These are phyloP conservation scores for Trametes coccinea DNA, from an alignment of 768 basidiomycete genomes.

Conservation along the genomic window DNA sequence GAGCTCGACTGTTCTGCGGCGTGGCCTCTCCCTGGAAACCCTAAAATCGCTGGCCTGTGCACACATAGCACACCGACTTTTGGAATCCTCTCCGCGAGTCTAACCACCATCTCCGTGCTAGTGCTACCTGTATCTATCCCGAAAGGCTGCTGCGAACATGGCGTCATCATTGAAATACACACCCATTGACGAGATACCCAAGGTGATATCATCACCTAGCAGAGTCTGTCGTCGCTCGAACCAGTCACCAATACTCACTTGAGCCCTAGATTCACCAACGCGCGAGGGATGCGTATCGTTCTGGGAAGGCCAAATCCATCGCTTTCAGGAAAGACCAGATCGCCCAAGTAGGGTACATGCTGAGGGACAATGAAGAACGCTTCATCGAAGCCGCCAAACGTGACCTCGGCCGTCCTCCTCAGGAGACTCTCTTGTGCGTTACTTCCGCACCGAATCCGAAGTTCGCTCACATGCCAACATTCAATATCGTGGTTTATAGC, in stretches of 20 bases:
- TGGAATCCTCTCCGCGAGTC: no score
- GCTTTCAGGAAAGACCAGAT: conserved; percentile 75
- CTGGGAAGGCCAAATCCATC: conserved; percentile 67
- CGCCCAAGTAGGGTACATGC: conserved; percentile 67
- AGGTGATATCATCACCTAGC: neutral
- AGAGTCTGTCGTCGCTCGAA: no score
- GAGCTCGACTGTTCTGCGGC: no score
- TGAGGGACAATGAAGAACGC: conserved; percentile 68
- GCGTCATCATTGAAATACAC: neutral
- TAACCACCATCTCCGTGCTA: no score
- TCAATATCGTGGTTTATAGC: conserved; percentile 35
- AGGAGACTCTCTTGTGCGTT: conserved; percentile 58
- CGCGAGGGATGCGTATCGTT: conserved; percentile 57
- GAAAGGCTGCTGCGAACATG: neutral
- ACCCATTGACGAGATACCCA: neutral
- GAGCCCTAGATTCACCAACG: conserved; percentile 51
- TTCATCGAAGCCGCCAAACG: conserved; percentile 57
- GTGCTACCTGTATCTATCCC: no score
- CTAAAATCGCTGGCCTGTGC: no score
- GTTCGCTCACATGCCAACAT: no score
- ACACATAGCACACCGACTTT: no score
- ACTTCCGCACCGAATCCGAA: neutral
- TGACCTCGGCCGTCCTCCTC: conserved; percentile 64
- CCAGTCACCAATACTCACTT: no score
- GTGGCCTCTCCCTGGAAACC: no score